phyloP scores from a whole-genome alignment of 2,329 filamentous ascomycete genomes.

The Chaetomium strumarium region DNA sequence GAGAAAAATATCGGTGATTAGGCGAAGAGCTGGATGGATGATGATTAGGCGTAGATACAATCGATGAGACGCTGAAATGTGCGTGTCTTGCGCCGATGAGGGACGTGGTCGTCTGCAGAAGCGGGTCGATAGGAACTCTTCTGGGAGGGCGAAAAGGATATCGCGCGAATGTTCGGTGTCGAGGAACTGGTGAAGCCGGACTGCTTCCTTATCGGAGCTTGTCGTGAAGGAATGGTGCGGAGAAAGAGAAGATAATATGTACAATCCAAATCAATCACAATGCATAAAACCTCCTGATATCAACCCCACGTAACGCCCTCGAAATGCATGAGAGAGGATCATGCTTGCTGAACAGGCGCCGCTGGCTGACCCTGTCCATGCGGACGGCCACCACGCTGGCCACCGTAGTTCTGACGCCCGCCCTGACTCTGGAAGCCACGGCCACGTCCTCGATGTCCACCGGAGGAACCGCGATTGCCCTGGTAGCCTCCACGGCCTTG shows the following conservation, averaged over 20 bases:
- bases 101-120: neutral
- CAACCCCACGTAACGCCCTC: neutral
- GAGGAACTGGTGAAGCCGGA: neutral
- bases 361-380: conserved; percentile 22
- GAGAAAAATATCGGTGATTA: conserved; percentile 5
- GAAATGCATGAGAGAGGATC: conserved; percentile 7
- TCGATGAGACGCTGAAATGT: conserved; percentile 11
- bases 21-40: conserved; percentile 2
- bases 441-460: conserved; percentile 30
- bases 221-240: conserved; percentile 5
- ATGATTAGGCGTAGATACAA: conserved; percentile 21
- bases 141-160: neutral
- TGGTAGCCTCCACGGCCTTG: conserved; percentile 35
- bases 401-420: conserved; percentile 28
- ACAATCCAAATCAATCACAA: conserved; percentile 21
- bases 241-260: conserved; percentile 21
- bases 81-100: neutral
- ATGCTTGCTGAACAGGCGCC: conserved; percentile 21
- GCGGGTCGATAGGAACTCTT: neutral
- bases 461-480: conserved; percentile 33
- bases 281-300: conserved; percentile 14
- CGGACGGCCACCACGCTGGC: conserved; percentile 25
- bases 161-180: neutral
- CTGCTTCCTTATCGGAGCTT: conserved; percentile 1
- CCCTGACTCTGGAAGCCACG: conserved; percentile 28